These are phyloP conservation scores for Strigomonas galati DNA, from an alignment of 208 protist species.

Conservation along the genomic window DNA sequence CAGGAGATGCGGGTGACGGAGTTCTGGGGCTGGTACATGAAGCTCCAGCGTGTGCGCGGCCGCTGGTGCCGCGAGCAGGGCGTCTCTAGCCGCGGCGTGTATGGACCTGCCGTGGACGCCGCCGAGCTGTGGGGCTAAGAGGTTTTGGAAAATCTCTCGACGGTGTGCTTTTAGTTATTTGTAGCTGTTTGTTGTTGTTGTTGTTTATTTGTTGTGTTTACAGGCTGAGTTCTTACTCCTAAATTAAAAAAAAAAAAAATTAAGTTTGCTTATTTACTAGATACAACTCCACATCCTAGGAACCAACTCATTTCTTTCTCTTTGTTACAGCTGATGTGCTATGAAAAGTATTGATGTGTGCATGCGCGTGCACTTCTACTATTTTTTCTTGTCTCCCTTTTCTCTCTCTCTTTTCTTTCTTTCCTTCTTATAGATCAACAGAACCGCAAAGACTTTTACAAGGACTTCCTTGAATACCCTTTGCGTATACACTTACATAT, in stretches of 20 bases:
- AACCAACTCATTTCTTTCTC: slow-evolving; percentile 1
- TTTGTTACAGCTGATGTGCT: slow-evolving; percentile 7
- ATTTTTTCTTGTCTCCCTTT: neutral
- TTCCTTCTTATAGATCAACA: neutral
- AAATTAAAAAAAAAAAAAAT: slow-evolving; percentile 15
- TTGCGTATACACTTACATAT: too few species aligned
- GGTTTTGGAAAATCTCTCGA: neutral
- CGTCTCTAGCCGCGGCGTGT: slow-evolving; percentile 86
- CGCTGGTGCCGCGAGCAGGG: slow-evolving; percentile 88
- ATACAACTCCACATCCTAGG: too few species aligned
- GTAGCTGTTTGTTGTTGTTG: neutral
- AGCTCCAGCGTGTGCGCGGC: slow-evolving; percentile 88
- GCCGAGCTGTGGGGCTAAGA: slow-evolving; percentile 85
- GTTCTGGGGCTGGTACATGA: slow-evolving; percentile 92
- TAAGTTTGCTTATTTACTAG: too few species aligned
- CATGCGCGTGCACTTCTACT: neutral
- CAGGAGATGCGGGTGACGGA: slow-evolving; percentile 74
- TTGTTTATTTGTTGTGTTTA: slow-evolving; percentile 16
- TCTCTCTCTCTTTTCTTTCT: slow-evolving; percentile 7
- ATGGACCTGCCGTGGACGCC: slow-evolving; percentile 87
- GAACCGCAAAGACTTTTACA: too few species aligned
- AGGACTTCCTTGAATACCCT: too few species aligned
- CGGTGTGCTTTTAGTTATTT: neutral
- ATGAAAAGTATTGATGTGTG: neutral
- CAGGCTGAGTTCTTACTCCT: slow-evolving; percentile 1